A percentile compares a stretch with the other conserved stretches of the same genome.
phyloP scores from a whole-genome alignment of 495 filamentous ascomycete species.

The Talaromyces borbonicus region DNA sequence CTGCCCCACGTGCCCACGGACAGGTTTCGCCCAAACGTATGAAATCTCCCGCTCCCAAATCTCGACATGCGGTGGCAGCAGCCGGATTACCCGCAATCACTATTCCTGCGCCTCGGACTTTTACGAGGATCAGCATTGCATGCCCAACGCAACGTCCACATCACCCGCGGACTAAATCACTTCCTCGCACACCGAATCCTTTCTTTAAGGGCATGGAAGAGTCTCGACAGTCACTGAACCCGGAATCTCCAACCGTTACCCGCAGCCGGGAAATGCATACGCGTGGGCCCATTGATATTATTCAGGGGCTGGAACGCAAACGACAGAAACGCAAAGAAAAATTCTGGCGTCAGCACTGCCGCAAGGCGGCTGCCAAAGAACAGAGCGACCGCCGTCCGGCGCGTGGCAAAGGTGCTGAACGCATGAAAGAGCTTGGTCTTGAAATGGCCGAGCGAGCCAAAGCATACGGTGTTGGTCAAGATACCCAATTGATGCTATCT shows the following conservation, averaged over 20 bases:
- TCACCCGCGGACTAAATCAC: constrained; percentile 64
- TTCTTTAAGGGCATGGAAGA: constrained; percentile 43
- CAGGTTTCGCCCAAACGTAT: constrained; percentile 57
- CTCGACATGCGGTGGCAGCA: constrained; percentile 10
- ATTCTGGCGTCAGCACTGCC: constrained; percentile 73
- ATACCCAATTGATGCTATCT: constrained; percentile 73
- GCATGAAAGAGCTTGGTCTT: constrained; percentile 89
- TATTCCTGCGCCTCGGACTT: constrained; percentile 16
- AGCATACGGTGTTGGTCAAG: constrained; percentile 48
- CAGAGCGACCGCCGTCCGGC: constrained; percentile 46
- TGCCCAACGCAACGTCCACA: constrained; percentile 52
- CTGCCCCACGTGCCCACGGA: constrained; percentile 56
- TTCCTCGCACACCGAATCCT: constrained; percentile 62
- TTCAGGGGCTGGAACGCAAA: constrained; percentile 91
- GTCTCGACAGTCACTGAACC: constrained; percentile 24
- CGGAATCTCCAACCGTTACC: constrained; percentile 26
- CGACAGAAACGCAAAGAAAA: constrained; percentile 85
- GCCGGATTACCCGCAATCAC: constrained; percentile 18
- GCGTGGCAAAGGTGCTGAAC: constrained; percentile 80
- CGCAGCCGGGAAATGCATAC: constrained; percentile 43
- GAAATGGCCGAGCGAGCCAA: constrained; percentile 68
- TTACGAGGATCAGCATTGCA: constrained; percentile 43
- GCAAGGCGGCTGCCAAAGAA: constrained; percentile 52
- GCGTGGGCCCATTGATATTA: constrained; percentile 89
- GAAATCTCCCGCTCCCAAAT: constrained; percentile 48